These are phyloP conservation scores for Mucor indicus DNA, from an alignment of 371 early-diverging fungal genomes.

Conservation along the genomic window DNA sequence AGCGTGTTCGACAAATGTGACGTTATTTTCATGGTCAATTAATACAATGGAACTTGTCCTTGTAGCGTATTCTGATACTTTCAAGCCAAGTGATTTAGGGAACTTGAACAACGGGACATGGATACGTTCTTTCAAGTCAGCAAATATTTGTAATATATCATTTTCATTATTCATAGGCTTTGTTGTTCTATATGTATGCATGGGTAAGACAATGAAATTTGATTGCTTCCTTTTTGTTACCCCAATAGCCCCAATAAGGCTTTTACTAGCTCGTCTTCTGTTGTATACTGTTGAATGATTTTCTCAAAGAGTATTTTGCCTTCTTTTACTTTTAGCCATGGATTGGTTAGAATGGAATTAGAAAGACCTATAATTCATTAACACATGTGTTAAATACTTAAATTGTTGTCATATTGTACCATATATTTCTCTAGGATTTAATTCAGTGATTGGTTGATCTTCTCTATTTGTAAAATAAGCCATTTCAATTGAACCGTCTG, in stretches of 20 bases:
- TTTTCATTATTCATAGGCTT: slow-evolving; percentile 14
- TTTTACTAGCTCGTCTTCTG: slow-evolving; percentile 36
- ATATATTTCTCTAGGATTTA: slow-evolving; percentile 29
- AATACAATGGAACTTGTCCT: slow-evolving; percentile 52
- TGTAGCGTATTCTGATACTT: slow-evolving; percentile 37
- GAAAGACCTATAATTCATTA: slow-evolving; percentile 35
- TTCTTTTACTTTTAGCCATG: slow-evolving; percentile 53
- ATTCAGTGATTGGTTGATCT: slow-evolving; percentile 11
- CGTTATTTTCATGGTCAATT: slow-evolving; percentile 44
- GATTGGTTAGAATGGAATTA: slow-evolving; percentile 41
- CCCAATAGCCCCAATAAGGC: slow-evolving; percentile 44
- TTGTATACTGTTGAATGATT: slow-evolving; percentile 19
- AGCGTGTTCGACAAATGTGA: slow-evolving; percentile 42
- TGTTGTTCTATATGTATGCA: slow-evolving; percentile 9
- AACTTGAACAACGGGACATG: slow-evolving; percentile 29
- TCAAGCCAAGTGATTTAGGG: background rate
- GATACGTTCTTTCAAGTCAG: slow-evolving; percentile 32
- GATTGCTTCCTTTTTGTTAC: slow-evolving; percentile 5
- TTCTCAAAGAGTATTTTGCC: slow-evolving; percentile 34
- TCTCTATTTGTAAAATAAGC: slow-evolving; percentile 43
- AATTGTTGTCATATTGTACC: slow-evolving; percentile 15
- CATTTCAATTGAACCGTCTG: slow-evolving; percentile 22
- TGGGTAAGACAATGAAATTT: background rate
- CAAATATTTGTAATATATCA: slow-evolving; percentile 9
- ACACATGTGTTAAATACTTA: background rate